A percentile compares a stretch with the other conserved stretches of the same genome.
phyloP scores from a whole-genome alignment of 1,139 yeast species.

The Pichia sp. region DNA sequence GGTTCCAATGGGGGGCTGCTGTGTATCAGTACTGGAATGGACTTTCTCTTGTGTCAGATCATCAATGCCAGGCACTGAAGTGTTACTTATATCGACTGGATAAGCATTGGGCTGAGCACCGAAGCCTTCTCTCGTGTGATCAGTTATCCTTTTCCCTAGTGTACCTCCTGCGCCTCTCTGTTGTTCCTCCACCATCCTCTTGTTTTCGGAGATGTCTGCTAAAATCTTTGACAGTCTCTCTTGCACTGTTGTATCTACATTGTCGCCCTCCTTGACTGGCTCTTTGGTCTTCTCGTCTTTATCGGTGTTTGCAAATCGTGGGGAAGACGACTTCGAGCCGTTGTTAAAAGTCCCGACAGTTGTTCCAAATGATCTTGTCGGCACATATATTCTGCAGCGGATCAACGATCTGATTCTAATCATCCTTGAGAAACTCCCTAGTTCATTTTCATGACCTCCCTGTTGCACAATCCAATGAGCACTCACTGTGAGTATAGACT shows the following conservation, averaged over 20 bases:
- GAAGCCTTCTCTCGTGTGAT: background rate
- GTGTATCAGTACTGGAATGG: too few species aligned
- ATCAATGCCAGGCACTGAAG: background rate
- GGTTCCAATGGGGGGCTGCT: background rate
- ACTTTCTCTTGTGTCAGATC: background rate
- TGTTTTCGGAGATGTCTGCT: slow-evolving; percentile 21
- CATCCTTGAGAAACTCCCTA: background rate
- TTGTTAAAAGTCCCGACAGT: background rate
- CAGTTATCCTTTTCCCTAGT: background rate
- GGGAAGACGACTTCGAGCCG: background rate
- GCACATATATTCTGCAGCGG: background rate
- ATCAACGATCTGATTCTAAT: background rate
- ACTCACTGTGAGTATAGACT: background rate
- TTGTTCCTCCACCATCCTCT: slow-evolving; percentile 25
- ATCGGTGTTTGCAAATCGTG: slow-evolving; percentile 3
- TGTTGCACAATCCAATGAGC: background rate
- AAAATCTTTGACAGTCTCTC: slow-evolving; percentile 17
- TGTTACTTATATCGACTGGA: background rate
- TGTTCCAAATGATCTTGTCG: background rate
- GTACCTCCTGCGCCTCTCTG: slow-evolving; percentile 1
- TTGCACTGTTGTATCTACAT: slow-evolving; percentile 14
- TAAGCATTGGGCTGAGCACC: background rate
- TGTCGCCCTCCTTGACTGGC: background rate
- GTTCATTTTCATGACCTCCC: background rate
- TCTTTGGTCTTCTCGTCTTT: background rate